These are phyloP conservation scores for Globisporangium cystogenes DNA, from an alignment of 352 stramenopile genomes.

Conservation along the genomic window DNA sequence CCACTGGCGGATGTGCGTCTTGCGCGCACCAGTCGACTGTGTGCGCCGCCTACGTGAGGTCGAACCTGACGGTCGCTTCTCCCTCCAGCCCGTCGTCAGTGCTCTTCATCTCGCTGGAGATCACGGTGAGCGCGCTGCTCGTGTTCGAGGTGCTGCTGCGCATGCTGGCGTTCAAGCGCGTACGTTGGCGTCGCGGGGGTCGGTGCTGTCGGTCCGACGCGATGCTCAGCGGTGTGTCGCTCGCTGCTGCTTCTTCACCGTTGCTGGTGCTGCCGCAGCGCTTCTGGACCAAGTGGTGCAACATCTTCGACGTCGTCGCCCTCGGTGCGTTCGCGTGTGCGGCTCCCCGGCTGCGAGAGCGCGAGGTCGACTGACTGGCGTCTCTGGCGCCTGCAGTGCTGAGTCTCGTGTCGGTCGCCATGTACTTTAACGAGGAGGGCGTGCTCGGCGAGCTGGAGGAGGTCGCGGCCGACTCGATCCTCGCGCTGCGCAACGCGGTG, in stretches of 20 bases:
- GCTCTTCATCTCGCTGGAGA: conserved; percentile 79
- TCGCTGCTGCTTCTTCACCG: background rate
- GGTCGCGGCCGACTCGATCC: conserved; percentile 66
- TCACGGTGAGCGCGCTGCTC: conserved; percentile 63
- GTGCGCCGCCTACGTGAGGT: no score
- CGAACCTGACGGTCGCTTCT: no score
- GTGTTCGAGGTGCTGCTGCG: conserved; percentile 77
- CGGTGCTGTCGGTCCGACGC: background rate
- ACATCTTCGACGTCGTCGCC: conserved; percentile 80
- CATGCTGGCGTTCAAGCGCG: conserved; percentile 74
- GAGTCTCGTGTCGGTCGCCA: conserved; percentile 68
- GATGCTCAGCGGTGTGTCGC: background rate
- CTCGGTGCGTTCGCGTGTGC: conserved; percentile 25
- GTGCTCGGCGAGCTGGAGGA: conserved; percentile 81
- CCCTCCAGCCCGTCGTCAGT: conserved; percentile 55
- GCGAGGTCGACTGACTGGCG: background rate
- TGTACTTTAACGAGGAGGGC: conserved; percentile 85
- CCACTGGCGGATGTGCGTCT: conserved; percentile 60
- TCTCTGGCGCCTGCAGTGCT: conserved; percentile 35
- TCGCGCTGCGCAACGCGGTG: conserved; percentile 70
- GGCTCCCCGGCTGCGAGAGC: background rate
- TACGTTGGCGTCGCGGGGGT: conserved; percentile 16
- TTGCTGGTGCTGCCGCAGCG: conserved; percentile 20
- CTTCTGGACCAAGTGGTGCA: conserved; percentile 84
- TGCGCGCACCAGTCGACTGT: background rate